Base-by-base conservation (phyloP, 306 rosid genomes). In the Castanopsis chinensis region DNA sequence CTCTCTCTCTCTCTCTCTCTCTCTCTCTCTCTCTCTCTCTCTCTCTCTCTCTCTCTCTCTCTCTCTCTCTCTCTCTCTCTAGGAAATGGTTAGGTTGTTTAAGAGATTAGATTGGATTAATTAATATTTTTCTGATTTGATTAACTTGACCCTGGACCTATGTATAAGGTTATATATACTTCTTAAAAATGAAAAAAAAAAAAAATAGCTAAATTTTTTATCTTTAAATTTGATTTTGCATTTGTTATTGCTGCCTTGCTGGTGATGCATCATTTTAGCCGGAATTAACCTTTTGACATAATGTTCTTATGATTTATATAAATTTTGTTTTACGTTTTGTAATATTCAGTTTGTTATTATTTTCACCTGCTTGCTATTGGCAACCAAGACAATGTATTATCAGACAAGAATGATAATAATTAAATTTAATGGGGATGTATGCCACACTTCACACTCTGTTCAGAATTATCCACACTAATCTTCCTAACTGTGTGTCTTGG, bases 371-470 rank as follows among this genome's bases (percentile, higher is more conserved):
- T 68, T 78, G 80, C 69, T 33, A 35, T 69, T 51, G 60, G 32
- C 14, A 28, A 54, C 45, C 53, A 57, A 20, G 65, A 43, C 71
- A 14, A 41, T 30, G 43, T 32, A 11, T 65, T 65, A 21, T 5
- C 21, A 32, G 49, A 65, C 21, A 25, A 13, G 60, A 11, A 33
- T 28, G 28, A 69, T 37, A 73, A 12, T 49, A 41, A 57, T 33
- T n/a, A 63, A 85, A 65, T 23, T 35, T 25, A 37, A 82, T 61
- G 56, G 63, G 27, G 69, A 41, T 72, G 35, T 79, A 52, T 63
- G 30, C 60, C 6, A 2, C 55, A 25, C 27, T n/a, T 53, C 28
- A 54, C n/a, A 11, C 72, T 71, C 33, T 69, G 37, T 17, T 20
- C 23, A 43, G 54, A 71, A 15, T 55, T 25, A 17, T 17, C 49